Evolutionary conservation across 805 yeast genomes (phyloP).

Genomic region (Naumovozyma castellii): DNA sequence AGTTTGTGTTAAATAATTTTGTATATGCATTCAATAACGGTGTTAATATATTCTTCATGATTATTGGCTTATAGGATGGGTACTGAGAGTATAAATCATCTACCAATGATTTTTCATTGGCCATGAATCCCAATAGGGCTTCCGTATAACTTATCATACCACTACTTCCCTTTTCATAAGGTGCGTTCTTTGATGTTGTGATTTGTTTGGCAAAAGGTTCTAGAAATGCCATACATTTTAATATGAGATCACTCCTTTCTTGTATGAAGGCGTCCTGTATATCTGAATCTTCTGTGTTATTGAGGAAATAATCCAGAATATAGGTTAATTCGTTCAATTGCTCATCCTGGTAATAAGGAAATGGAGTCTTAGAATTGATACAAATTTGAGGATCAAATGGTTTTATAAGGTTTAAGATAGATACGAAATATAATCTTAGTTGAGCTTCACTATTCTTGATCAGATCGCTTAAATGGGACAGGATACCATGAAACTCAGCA

Average conservation of each 20-base stretch:
- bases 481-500: constrained; percentile 55
- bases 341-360: constrained; percentile 33
- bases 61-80: constrained; percentile 19
- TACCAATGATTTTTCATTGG: constrained; percentile 41
- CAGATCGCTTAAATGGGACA: constrained; percentile 47
- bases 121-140: constrained; percentile 40
- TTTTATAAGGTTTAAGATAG: constrained; percentile 33
- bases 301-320: constrained; percentile 40
- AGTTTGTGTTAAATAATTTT: constrained; percentile 32
- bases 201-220: constrained; percentile 39
- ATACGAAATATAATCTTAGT: constrained; percentile 41
- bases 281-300: constrained; percentile 23
- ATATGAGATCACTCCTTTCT: constrained; percentile 35
- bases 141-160: constrained; percentile 48
- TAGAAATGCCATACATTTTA: constrained; percentile 36
- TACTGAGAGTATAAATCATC: constrained; percentile 35
- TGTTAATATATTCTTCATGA: constrained; percentile 29
- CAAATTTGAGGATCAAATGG: constrained; percentile 39
- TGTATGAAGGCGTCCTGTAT: constrained; percentile 33
- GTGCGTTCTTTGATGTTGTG: constrained; percentile 33
- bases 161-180: constrained; percentile 52
- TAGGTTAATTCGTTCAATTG: constrained; percentile 31
- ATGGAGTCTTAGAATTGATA: constrained; percentile 33
- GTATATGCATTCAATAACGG: constrained; percentile 33
- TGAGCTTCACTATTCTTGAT: constrained; percentile 49